Conservation (phyloP, 306 rosid genomes). For the Gastrolobium bilobum region DNA sequence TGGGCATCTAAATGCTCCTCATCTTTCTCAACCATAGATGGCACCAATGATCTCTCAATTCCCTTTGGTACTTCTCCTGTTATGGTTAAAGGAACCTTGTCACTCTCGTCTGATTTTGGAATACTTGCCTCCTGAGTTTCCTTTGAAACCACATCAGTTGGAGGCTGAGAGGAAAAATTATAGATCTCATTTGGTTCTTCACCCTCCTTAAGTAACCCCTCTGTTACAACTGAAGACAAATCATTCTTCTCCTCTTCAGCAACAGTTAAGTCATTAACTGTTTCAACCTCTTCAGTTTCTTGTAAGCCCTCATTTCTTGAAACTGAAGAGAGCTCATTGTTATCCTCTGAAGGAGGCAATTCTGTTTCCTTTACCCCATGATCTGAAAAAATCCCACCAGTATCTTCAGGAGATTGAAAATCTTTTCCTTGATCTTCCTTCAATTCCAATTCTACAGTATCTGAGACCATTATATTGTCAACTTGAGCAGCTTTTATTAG, state of each 20-base stretch:
- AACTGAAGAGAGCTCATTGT: slow-evolving; percentile 16
- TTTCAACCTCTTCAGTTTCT: slow-evolving; percentile 48
- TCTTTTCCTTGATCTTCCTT: slow-evolving; percentile 36
- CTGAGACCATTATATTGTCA: slow-evolving; percentile 23
- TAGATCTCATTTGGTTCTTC: slow-evolving; percentile 36
- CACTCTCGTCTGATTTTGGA: slow-evolving; percentile 39
- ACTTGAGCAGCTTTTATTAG: slow-evolving; percentile 19
- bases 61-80: slow-evolving; percentile 40
- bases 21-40: slow-evolving; percentile 45
- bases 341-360: slow-evolving; percentile 30
- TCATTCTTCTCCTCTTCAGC: slow-evolving; percentile 46
- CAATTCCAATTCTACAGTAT: slow-evolving; percentile 33
- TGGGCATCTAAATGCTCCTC: slow-evolving; percentile 52
- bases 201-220: neutral
- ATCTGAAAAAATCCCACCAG: slow-evolving; percentile 3
- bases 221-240: slow-evolving; percentile 12
- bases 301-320: slow-evolving; percentile 28
- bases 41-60: slow-evolving; percentile 47
- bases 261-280: slow-evolving; percentile 1
- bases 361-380: slow-evolving; percentile 13
- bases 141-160: slow-evolving; percentile 45
- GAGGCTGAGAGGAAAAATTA: slow-evolving; percentile 21
- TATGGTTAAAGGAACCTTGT: slow-evolving; percentile 32
- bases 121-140: slow-evolving; percentile 47
- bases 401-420: slow-evolving; percentile 11